These are phyloP conservation scores for Durotheca rogersii DNA, from an alignment of 495 filamentous ascomycete species.

Conservation along the genomic window DNA sequence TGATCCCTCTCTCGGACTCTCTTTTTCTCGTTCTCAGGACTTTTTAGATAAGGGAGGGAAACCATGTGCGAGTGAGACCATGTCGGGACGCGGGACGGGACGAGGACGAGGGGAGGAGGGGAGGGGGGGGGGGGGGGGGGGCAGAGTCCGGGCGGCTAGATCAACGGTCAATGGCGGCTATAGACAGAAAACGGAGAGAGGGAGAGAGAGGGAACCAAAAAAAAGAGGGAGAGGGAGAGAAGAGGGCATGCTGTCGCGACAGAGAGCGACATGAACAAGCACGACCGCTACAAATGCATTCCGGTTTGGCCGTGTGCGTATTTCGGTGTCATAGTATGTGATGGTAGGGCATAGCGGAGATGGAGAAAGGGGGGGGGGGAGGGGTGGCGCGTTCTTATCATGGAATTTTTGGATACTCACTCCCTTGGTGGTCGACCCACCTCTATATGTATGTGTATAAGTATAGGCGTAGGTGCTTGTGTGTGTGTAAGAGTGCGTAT, in stretches of 20 bases:
- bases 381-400: conserved; percentile 34
- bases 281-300: conserved; percentile 12
- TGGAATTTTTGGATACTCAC: conserved; percentile 23
- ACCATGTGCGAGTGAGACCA: conserved; percentile 10
- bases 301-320: neutral
- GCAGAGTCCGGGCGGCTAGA: conserved; percentile 5
- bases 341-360: conserved; percentile 14
- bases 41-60: conserved; percentile 19
- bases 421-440: conserved; percentile 29
- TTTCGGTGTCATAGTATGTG: neutral
- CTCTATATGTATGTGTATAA: neutral
- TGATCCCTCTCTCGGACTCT: neutral
- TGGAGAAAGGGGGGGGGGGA: conserved; percentile 26
- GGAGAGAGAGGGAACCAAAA: too few relatives aligned
- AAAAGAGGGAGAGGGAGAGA: too few relatives aligned
- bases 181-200: conserved; percentile 20
- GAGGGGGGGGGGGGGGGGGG: neutral
- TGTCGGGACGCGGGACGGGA: conserved; percentile 8
- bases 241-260: conserved; percentile 25
- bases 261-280: conserved; percentile 29
- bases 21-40: conserved; percentile 1
- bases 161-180: conserved; percentile 24
- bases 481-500: neutral
- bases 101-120: neutral
- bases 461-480: neutral